phyloP scores from a whole-genome alignment of 1,284 basidiomycete species.

The Kwoniella shivajii region DNA sequence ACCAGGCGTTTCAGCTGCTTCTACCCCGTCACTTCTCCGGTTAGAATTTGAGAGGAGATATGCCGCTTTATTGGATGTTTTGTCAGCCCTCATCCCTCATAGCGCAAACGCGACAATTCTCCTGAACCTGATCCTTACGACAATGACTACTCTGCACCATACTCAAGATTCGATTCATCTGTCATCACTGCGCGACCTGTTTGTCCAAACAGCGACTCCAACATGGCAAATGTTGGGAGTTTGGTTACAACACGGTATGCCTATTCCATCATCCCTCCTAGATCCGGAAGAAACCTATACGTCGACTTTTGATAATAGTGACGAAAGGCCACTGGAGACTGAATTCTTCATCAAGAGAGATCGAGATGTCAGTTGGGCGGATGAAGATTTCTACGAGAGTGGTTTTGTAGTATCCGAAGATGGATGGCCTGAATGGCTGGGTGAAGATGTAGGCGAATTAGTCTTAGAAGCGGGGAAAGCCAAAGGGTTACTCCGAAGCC shows the following conservation, averaged over 20 bases:
- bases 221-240: constrained; percentile 70
- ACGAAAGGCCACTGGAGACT: constrained; percentile 60
- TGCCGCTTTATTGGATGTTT: constrained; percentile 58
- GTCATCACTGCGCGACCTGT: constrained; percentile 61
- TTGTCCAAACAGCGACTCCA: constrained; percentile 66
- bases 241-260: constrained; percentile 77
- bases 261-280: constrained; percentile 39
- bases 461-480: constrained; percentile 76
- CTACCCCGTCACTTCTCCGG: constrained; percentile 69
- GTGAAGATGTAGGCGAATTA: constrained; percentile 59
- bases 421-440: constrained; percentile 45
- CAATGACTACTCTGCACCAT: constrained; percentile 61
- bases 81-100: constrained; percentile 57
- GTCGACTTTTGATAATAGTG: constrained; percentile 17
- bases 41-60: constrained; percentile 57
- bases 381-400: constrained; percentile 76
- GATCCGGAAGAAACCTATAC: constrained; percentile 22
- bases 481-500: constrained; percentile 66
- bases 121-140: constrained; percentile 65
- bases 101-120: constrained; percentile 60
- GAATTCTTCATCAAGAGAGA: constrained; percentile 80
- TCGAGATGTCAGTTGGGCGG: constrained; percentile 64
- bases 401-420: constrained; percentile 65
- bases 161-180: constrained; percentile 22
- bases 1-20: constrained; percentile 45